phyloP scores from a whole-genome alignment of 1,139 yeast genomes.

The Hansenula lynferdii region DNA sequence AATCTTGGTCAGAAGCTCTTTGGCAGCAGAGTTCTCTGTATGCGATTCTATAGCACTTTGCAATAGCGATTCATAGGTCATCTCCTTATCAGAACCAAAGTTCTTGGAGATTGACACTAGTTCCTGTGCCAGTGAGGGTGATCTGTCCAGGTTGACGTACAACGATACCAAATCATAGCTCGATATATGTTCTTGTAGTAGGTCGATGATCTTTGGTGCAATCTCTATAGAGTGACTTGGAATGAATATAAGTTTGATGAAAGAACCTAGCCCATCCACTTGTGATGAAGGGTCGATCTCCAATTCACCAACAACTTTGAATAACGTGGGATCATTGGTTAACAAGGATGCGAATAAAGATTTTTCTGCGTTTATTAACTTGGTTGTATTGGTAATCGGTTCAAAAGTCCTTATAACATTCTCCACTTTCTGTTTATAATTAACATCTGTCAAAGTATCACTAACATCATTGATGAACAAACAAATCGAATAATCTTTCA shows the following conservation, averaged over 20 bases:
- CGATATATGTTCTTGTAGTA: background rate
- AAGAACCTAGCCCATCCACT: background rate
- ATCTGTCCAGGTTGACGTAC: background rate
- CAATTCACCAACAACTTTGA: too few relatives aligned
- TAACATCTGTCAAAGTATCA: slow-evolving; percentile 2
- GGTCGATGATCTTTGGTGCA: background rate
- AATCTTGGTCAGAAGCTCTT: slow-evolving; percentile 1
- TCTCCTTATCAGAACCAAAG: background rate
- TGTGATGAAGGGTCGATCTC: background rate
- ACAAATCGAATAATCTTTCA: background rate
- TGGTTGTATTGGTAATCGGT: background rate
- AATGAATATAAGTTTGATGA: background rate
- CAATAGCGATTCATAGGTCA: slow-evolving; percentile 3
- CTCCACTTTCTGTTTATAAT: background rate
- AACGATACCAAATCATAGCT: background rate
- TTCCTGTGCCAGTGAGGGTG: slow-evolving; percentile 1
- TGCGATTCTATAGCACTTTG: slow-evolving; percentile 3
- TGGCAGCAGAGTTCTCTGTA: background rate
- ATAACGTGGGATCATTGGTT: background rate
- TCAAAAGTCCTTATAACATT: background rate
- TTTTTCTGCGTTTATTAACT: background rate
- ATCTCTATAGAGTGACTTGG: background rate
- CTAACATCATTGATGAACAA: slow-evolving; percentile 2
- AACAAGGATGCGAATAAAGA: background rate
- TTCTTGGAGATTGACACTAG: background rate